Evolutionary conservation across 805 yeast species (phyloP).

Genomic region (Monosporozyma siamensis): DNA sequence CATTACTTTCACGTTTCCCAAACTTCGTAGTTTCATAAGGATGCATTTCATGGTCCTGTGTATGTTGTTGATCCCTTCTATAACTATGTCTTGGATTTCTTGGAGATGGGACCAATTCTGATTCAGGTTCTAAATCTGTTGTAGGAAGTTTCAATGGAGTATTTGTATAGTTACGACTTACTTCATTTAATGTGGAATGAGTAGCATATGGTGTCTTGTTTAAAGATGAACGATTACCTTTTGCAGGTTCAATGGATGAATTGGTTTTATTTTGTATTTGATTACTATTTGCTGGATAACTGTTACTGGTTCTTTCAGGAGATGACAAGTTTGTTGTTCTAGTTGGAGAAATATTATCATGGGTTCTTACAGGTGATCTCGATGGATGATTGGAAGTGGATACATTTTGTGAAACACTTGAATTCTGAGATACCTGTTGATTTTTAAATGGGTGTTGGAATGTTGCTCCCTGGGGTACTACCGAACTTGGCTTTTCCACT

Average conservation of each 20-base stretch:
- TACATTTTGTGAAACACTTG: background rate
- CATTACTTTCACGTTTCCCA: background rate
- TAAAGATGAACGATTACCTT: constrained; percentile 6
- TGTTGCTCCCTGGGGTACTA: background rate
- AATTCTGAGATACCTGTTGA: constrained; percentile 3
- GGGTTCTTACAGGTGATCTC: background rate
- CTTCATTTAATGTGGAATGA: constrained; percentile 15
- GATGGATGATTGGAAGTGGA: background rate
- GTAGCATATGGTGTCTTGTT: constrained; percentile 20
- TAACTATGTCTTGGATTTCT: background rate
- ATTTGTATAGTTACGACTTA: constrained; percentile 10
- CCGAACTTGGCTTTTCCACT: background rate
- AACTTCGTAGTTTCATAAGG: background rate
- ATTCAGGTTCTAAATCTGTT: background rate
- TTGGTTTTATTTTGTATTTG: no score
- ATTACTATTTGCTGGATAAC: background rate
- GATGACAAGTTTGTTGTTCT: background rate
- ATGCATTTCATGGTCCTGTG: background rate
- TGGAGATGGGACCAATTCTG: background rate
- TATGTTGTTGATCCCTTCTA: background rate
- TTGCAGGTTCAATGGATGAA: background rate
- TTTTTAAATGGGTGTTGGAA: background rate
- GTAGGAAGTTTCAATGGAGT: constrained; percentile 1
- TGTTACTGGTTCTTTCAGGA: background rate
- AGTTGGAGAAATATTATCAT: constrained; percentile 3